Conservation (phyloP, 441 rosid species). For the Pelargonium myrrhifolium region DNA sequence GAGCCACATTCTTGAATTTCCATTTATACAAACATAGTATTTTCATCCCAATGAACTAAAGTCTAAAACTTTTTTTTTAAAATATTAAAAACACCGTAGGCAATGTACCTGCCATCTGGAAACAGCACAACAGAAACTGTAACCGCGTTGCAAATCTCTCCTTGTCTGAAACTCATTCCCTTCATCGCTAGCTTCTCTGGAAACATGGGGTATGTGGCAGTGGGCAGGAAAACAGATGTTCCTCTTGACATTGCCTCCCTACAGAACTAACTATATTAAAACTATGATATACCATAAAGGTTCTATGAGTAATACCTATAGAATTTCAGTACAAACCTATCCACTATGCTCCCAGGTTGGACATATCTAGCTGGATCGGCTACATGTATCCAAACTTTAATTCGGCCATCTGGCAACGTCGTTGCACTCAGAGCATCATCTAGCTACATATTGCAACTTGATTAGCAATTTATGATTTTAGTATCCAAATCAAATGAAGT, state of each 20-base stretch:
- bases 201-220: constrained; percentile 91
- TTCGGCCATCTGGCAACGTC: constrained; percentile 75
- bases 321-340: constrained; percentile 46
- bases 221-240: constrained; percentile 90
- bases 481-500: not conserved
- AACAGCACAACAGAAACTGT: constrained; percentile 71
- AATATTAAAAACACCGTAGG: not conserved
- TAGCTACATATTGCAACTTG: constrained; percentile 44
- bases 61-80: not conserved
- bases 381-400: constrained; percentile 91
- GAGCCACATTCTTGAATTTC: too few relatives aligned
- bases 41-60: too few relatives aligned
- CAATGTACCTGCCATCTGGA: constrained; percentile 77
- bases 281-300: constrained; percentile 1
- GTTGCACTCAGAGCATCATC: constrained; percentile 93
- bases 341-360: constrained; percentile 62
- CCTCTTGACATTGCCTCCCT: constrained; percentile 91
- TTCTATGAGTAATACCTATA: not conserved
- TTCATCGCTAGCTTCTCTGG: constrained; percentile 96
- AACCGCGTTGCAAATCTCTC: constrained; percentile 81
- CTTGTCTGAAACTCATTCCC: constrained; percentile 97
- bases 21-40: too few relatives aligned
- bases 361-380: constrained; percentile 83
- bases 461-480: constrained; percentile 11
- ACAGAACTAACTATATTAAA: constrained; percentile 20